Evolutionary conservation across 805 yeast species (phyloP), one percentile per base, ranked within the genome.

Genomic region (Metschnikowia koreensis): DNA sequence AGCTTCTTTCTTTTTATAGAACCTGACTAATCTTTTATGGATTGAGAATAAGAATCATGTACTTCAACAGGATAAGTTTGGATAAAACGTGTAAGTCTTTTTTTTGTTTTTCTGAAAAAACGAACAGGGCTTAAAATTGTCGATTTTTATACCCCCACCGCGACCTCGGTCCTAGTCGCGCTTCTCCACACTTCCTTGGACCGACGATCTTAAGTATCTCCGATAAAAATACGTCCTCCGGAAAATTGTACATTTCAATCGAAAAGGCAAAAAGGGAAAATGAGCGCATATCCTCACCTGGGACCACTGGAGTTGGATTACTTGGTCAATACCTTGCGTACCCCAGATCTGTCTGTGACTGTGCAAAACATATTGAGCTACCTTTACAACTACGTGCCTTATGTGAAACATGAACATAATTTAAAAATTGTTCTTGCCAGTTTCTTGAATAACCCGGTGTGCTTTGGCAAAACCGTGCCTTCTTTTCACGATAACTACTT

Each of bases 331-430:
- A 79, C 79, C 22, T 59, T 81, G 27, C 54, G 77, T 34, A 64
- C 66, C 53, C 82, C 84, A 0, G 61, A 58, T 17, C 55, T 67
- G 1, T 60, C 66, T 8, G 61, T 65, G 53, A 67, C 69, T 34
- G 67, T 60, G 38, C 63, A 60, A 17, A 67, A 66, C 49, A 58
- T 74, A 5, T 57, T 80, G 15, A 79, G 83, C 1, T 77, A 79
- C 59, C 49, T 81, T 22, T 80, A 75, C 47, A 76, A 80, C 59
- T 81, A 81, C 58, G 62, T 79, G 47, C 84, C 85, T 1, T 75
- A 63, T 44, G 66, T 81, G 46, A 80, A 79, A 59, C 70, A 73
- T 47, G 76, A 73, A 55, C 69, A 69, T 50, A 81, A 81, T 60
- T 65, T 81, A 39, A 66, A 70, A 44, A 56, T 81, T 1, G 62